Evolutionary conservation across 2,329 filamentous ascomycete species (phyloP), one percentile per base, ranked within the genome.

Genomic region (Exophiala aquamarina): DNA sequence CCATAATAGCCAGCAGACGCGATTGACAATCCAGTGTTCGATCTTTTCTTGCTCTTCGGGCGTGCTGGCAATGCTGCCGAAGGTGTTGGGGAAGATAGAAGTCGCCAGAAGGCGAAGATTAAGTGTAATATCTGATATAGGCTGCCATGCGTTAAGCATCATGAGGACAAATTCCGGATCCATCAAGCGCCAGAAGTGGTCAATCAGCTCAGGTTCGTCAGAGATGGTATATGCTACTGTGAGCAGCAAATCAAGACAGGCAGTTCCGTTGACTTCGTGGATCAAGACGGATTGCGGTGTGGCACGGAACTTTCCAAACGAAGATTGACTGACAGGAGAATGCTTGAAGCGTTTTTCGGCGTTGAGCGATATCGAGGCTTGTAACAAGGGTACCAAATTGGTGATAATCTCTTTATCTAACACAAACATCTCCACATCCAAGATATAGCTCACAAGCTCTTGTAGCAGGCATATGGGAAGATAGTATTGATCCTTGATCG

Each of bases 121-220:
- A 14, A 80, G 62, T 3, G 69, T 69, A 37, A 84, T 78, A 36
- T 83, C 76, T 5, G 66, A 60, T n/a, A 80, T 65, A 5, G 75
- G 77, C 48, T 83, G 80, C 32, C 75, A 74, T 50, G 74, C 74
- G 55, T 78, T 76, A 4, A 84, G 66, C 63, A 82, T 76, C 61
- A 82, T 71, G 23, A 83, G 63, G n/a, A 78, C 70, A 57, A 81
- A 81, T 26, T 77, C 74, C 45, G 74, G 75, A 10, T 76, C 71
- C 47, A 84, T 75, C n/a, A 66, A 62, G 23, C 68, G 66, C 82
- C 82, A 85, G 56, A 84, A 77, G 10, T 60, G 65, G 14, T 66
- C 61, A 17, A 70, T 62, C 2, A 73, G 68, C 2, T 66, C 64
- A 2, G 32, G 15, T 10, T 58, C 54, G 14, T 72, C 68, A 3